These are phyloP conservation scores for Leccinum barrowsii DNA, from an alignment of 768 basidiomycete species.

Conservation along the genomic window DNA sequence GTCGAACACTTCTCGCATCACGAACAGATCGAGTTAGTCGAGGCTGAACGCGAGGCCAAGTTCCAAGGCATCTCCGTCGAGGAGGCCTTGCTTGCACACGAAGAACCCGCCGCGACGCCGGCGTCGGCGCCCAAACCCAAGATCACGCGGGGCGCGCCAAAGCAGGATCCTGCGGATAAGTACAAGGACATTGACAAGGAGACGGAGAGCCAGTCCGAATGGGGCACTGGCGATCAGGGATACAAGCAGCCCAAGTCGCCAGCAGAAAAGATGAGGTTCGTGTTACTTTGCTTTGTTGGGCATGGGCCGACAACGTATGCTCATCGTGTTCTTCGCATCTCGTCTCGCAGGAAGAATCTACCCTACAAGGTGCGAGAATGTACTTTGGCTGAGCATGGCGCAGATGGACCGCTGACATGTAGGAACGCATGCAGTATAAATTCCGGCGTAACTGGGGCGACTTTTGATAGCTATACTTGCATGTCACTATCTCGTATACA, in stretches of 20 bases:
- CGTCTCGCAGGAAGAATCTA: slow-evolving; percentile 57
- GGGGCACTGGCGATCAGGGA: slow-evolving; percentile 69
- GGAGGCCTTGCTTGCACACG: slow-evolving; percentile 58
- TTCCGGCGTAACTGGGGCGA: slow-evolving; percentile 87
- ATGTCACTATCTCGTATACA: slow-evolving; percentile 8
- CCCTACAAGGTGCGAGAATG: slow-evolving; percentile 75
- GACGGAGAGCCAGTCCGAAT: slow-evolving; percentile 54
- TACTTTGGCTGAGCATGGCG: slow-evolving; percentile 7
- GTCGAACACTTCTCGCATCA: slow-evolving; percentile 90
- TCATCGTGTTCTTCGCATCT: neutral
- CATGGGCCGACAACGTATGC: neutral
- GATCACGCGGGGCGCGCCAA: slow-evolving; percentile 55
- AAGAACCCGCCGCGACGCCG: slow-evolving; percentile 31
- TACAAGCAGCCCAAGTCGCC: slow-evolving; percentile 72
- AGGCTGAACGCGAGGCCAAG: slow-evolving; percentile 79
- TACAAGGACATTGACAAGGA: slow-evolving; percentile 56
- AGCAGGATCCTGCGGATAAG: slow-evolving; percentile 62
- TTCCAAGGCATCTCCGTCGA: slow-evolving; percentile 81
- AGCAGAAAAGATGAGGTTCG: slow-evolving; percentile 71
- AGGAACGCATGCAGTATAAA: slow-evolving; percentile 79
- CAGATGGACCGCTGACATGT: slow-evolving; percentile 41
- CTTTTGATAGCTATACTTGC: slow-evolving; percentile 45
- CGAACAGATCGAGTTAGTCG: slow-evolving; percentile 76
- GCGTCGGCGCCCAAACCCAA: slow-evolving; percentile 40
- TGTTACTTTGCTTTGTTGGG: neutral